Evolutionary conservation across 2,329 filamentous ascomycete genomes (phyloP).

Genomic region (Talaromyces sp.): DNA sequence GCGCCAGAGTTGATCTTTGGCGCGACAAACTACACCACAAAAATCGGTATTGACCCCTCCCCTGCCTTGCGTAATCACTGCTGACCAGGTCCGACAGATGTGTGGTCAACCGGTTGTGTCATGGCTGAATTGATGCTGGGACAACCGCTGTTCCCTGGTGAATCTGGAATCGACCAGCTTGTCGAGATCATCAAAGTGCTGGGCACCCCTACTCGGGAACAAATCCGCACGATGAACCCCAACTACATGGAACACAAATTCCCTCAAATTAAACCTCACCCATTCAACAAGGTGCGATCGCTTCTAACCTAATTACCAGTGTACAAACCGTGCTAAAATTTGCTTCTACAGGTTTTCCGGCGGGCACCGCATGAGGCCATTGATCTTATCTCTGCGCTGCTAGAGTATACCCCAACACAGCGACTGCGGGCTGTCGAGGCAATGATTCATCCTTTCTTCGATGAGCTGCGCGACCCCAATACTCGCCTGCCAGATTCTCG

Average conservation of each 20-base stretch:
- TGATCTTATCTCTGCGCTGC: slow-evolving; percentile 83
- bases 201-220: slow-evolving; percentile 91
- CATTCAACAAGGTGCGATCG: slow-evolving; percentile 75
- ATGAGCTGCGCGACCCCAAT: slow-evolving; percentile 86
- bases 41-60: slow-evolving; percentile 70
- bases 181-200: slow-evolving; percentile 99
- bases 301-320: background rate
- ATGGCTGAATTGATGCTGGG: slow-evolving; percentile 99
- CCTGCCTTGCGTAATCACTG: background rate
- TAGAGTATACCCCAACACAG: slow-evolving; percentile 97
- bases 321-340: background rate
- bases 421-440: slow-evolving; percentile 88
- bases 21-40: slow-evolving; percentile 98
- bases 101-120: slow-evolving; percentile 98
- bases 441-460: slow-evolving; percentile 98
- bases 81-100: slow-evolving; percentile 57
- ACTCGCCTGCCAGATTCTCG: slow-evolving; percentile 92
- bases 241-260: slow-evolving; percentile 99
- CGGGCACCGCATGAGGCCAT: slow-evolving; percentile 92
- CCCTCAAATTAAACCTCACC: slow-evolving; percentile 98
- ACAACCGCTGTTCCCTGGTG: slow-evolving; percentile 93
- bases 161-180: slow-evolving; percentile 96
- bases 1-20: slow-evolving; percentile 97
- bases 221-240: slow-evolving; percentile 99
- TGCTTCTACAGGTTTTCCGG: slow-evolving; percentile 67